Base-by-base conservation (phyloP, 1,139 yeast genomes). In the Schwanniomyces etchellsii region DNA sequence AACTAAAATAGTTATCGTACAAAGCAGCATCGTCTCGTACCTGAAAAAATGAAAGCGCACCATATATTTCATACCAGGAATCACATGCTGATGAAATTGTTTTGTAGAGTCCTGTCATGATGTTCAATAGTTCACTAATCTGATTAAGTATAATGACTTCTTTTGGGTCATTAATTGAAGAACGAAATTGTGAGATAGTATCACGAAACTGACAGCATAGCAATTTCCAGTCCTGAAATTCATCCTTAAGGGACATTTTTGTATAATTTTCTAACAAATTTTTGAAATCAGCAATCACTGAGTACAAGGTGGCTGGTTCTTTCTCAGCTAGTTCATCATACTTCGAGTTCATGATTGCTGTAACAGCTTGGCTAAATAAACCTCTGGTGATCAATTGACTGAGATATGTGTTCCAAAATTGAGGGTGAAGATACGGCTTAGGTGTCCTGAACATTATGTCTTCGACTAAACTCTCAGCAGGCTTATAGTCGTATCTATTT, bases 51-150 rank as follows among this genome's bases (percentile, higher is more conserved):
- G 77, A 60, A 26, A 81, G 66, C 1, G 84, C 81, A 28, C 75
- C 64, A 28, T 76, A 65, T 13, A 79, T 66, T 46, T 84, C 95
- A 50, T 77, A 82, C 95, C 95, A 85, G 1, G 72, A 57, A 5
- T 60, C 57, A 21, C 81, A 65, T 33, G 55, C 60, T 11, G 56
- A 57, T 2, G 73, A 48, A 16, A 79, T 77, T 0, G 76, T 58
- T 26, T 64, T 63, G 9, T 72, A 67, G 31, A 72, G 65, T 1
- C 89, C 89, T 2, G 77, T 64, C 33, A 73, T 45, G 4, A 71
- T 59, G 24, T 64, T 53, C 2, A 71, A 43, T 21, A 74, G 42
- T 30, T 70, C 74, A 34, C 55, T 55, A 11, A 74, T 51, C 40
- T 69, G 74, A 25, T 57, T 48, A 4, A 63, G 52, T 16, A 72